Conservation (phyloP, 2,329 filamentous ascomycete species). For the Seiridium unicorne region DNA sequence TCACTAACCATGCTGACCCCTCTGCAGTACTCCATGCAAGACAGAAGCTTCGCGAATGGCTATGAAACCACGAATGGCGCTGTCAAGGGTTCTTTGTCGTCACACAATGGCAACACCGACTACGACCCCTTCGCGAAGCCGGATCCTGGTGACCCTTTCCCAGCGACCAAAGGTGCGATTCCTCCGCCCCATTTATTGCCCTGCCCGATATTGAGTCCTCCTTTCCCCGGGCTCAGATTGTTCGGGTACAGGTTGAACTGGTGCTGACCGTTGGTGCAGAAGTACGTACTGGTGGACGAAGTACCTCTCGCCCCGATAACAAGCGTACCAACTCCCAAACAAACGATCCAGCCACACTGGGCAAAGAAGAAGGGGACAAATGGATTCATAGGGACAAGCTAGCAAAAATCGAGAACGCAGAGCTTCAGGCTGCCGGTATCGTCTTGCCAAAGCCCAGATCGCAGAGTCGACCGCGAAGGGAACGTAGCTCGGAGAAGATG, state of each 20-base stretch:
- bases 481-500: constrained; percentile 38
- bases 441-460: constrained; percentile 54
- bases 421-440: constrained; percentile 77
- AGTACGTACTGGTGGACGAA: constrained; percentile 18
- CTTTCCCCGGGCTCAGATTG: too few relatives aligned
- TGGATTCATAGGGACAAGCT: constrained; percentile 88
- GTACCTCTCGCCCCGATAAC: constrained; percentile 16
- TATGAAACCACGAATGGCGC: constrained; percentile 19
- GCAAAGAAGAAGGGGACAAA: constrained; percentile 59
- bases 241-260: background rate
- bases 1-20: background rate
- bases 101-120: constrained; percentile 19
- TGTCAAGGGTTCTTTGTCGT: constrained; percentile 11
- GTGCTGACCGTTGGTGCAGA: constrained; percentile 20
- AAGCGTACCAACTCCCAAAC: constrained; percentile 26
- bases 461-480: constrained; percentile 45
- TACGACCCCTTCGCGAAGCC: constrained; percentile 16
- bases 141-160: constrained; percentile 19
- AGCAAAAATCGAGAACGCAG: constrained; percentile 75
- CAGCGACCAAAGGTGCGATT: constrained; percentile 22
- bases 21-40: constrained; percentile 20
- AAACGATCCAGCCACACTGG: constrained; percentile 19
- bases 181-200: background rate
- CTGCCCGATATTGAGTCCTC: too few relatives aligned
- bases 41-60: constrained; percentile 18